Conservation (phyloP, 1,139 yeast genomes). For the Arxiozyma slooffiae region DNA sequence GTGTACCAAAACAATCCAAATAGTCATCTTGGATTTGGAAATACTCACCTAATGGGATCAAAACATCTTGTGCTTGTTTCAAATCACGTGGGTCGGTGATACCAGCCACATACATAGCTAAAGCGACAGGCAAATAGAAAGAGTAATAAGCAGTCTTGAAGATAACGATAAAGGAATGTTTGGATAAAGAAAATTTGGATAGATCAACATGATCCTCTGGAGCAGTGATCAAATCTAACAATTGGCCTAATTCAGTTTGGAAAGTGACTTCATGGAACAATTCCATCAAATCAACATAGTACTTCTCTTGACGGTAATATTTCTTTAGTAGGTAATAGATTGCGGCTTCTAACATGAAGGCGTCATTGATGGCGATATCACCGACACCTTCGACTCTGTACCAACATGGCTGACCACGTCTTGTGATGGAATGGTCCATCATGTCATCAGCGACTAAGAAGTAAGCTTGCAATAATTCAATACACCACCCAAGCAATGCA, state of each 20-base stretch:
- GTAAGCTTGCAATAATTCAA: slow-evolving; percentile 91
- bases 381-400: slow-evolving; percentile 71
- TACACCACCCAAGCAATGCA: slow-evolving; percentile 90
- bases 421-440: slow-evolving; percentile 94
- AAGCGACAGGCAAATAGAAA: slow-evolving; percentile 93
- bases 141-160: slow-evolving; percentile 97
- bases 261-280: slow-evolving; percentile 90
- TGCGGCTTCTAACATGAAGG: slow-evolving; percentile 94
- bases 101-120: slow-evolving; percentile 92
- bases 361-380: slow-evolving; percentile 91
- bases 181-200: slow-evolving; percentile 71
- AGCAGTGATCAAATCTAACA: slow-evolving; percentile 89
- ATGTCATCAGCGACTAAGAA: slow-evolving; percentile 97
- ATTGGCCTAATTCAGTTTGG: slow-evolving; percentile 96
- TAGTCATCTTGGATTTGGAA: slow-evolving; percentile 98
- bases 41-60: slow-evolving; percentile 94
- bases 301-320: slow-evolving; percentile 70
- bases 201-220: slow-evolving; percentile 92
- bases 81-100: slow-evolving; percentile 59
- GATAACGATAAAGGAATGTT: slow-evolving; percentile 90
- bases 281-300: slow-evolving; percentile 85
- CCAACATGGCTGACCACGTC: slow-evolving; percentile 99
- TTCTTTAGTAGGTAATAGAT: slow-evolving; percentile 82
- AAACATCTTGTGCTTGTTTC: slow-evolving; percentile 77
- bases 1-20: slow-evolving; percentile 95